These are phyloP conservation scores for Aspergillus mulundensis DNA, from an alignment of 495 filamentous ascomycete species.

Conservation along the genomic window DNA sequence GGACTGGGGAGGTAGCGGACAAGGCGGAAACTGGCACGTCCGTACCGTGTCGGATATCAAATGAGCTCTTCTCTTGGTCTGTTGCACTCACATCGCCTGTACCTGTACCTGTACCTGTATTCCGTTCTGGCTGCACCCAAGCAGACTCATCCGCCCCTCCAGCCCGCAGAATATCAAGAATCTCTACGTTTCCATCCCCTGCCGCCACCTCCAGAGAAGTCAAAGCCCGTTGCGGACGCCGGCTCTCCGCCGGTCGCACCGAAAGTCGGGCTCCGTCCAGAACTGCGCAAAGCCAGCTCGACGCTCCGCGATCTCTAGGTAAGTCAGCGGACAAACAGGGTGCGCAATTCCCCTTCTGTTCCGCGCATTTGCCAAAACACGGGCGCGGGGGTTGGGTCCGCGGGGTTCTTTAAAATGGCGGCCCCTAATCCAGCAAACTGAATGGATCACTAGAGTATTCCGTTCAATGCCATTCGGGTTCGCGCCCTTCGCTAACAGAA, in stretches of 20 bases:
- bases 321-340: constrained; percentile 9
- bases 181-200: not conserved
- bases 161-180: constrained; percentile 3
- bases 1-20: constrained; percentile 10
- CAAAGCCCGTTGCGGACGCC: not conserved
- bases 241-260: constrained; percentile 3
- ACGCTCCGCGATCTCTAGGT: constrained; percentile 15
- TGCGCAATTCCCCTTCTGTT: not conserved
- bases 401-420: too few species aligned
- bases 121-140: not conserved
- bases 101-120: not conserved
- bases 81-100: too few species aligned
- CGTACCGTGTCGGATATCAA: too few species aligned
- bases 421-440: not conserved
- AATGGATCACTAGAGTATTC: not conserved
- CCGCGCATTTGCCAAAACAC: not conserved
- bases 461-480: not conserved
- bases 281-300: constrained; percentile 15
- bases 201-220: constrained; percentile 17
- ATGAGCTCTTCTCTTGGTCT: too few species aligned
- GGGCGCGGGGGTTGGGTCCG: too few species aligned
- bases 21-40: constrained; percentile 3
- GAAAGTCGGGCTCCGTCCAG: constrained; percentile 20
- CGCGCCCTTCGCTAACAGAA: not conserved
- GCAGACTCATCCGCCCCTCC: constrained; percentile 16